Evolutionary conservation across 352 stramenopile genomes (phyloP).

Genomic region (Paralagenidium karlingii): DNA sequence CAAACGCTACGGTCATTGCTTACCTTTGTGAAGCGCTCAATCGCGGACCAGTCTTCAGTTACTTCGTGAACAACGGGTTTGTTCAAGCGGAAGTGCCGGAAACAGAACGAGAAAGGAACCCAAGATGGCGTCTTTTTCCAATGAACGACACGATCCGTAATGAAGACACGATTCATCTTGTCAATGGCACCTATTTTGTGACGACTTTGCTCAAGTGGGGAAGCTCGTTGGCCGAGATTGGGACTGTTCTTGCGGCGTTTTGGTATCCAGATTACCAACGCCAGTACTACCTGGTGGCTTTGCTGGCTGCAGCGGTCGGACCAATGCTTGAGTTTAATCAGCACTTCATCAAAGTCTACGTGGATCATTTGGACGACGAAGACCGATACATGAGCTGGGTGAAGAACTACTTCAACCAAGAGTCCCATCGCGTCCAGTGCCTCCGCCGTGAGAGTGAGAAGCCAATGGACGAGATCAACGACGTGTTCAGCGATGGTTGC

Average conservation of each 20-base stretch:
- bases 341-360: conserved; percentile 34
- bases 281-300: conserved; percentile 14
- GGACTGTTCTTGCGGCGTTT: conserved; percentile 24
- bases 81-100: conserved; percentile 40
- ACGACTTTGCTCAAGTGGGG: conserved; percentile 35
- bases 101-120: conserved; percentile 34
- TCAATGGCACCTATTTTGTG: conserved; percentile 29
- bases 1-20: conserved; percentile 23
- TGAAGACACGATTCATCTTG: conserved; percentile 36
- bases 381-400: no score
- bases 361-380: conserved; percentile 39
- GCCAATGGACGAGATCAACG: no score
- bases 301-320: conserved; percentile 23
- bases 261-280: conserved; percentile 4
- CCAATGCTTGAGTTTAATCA: conserved; percentile 40
- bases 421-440: no score
- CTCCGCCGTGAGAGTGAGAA: no score
- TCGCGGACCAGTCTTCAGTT: conserved; percentile 37
- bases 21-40: conserved; percentile 46
- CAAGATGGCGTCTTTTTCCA: conserved; percentile 28
- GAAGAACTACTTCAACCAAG: no score
- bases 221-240: conserved; percentile 30
- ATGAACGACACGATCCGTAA: conserved; percentile 16
- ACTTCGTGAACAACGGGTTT: conserved; percentile 48
- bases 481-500: no score